Evolutionary conservation across 1,284 basidiomycete species (phyloP).

Genomic region (Phylloboletellus chloephorus): DNA sequence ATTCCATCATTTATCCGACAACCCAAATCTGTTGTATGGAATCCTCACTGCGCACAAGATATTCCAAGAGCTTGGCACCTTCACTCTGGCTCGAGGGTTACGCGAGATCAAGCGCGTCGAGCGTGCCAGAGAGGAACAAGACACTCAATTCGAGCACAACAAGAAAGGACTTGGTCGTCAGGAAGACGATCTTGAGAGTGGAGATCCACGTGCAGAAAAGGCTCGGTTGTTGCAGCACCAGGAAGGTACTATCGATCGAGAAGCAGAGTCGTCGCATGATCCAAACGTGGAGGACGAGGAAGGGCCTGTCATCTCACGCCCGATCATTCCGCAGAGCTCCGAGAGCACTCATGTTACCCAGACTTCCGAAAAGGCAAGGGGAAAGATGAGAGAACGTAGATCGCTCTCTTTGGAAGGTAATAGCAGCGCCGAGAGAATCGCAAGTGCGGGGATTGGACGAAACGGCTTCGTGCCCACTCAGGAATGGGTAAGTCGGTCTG

Average conservation of each 20-base stretch:
- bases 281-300: conserved; percentile 27
- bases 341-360: conserved; percentile 33
- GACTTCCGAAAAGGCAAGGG: conserved; percentile 78
- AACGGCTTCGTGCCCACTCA: conserved; percentile 92
- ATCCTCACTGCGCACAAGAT: conserved; percentile 76
- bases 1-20: conserved; percentile 64
- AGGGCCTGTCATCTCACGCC: conserved; percentile 21
- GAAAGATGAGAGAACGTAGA: conserved; percentile 75
- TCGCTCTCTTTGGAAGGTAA: conserved; percentile 58
- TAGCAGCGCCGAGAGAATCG: conserved; percentile 56
- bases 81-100: conserved; percentile 78
- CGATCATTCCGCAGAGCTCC: conserved; percentile 41
- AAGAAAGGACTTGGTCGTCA: conserved; percentile 31
- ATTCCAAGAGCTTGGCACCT: conserved; percentile 85
- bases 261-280: conserved; percentile 22
- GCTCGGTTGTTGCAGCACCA: conserved; percentile 51
- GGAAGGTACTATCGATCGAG: conserved; percentile 23
- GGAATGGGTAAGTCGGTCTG: conserved; percentile 71
- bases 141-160: conserved; percentile 34
- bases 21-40: conserved; percentile 85
- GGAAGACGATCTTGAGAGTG: conserved; percentile 30
- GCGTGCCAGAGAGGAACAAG: conserved; percentile 63
- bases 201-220: conserved; percentile 50
- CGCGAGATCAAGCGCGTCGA: conserved; percentile 78
- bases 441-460: conserved; percentile 65